Evolutionary conservation across 768 basidiomycete species (phyloP).

Genomic region (Pulveroboletus frians): DNA sequence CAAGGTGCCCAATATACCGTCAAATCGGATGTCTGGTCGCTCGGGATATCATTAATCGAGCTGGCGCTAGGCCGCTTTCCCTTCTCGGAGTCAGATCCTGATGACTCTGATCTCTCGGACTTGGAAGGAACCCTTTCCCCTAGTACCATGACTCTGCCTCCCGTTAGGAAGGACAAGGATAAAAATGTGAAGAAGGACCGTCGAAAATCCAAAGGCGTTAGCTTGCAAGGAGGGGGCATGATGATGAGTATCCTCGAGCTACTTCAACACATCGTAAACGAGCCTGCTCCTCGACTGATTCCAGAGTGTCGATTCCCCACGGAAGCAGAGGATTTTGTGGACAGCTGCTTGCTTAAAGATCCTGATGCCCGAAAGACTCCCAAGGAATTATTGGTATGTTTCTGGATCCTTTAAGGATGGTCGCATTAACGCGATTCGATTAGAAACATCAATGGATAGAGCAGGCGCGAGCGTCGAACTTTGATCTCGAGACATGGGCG

Average conservation of each 20-base stretch:
- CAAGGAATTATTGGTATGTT: slow-evolving; percentile 71
- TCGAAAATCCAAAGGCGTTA: slow-evolving; percentile 88
- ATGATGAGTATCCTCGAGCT: slow-evolving; percentile 98
- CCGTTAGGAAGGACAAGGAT: slow-evolving; percentile 34
- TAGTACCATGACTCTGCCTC: slow-evolving; percentile 44
- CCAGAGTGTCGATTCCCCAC: slow-evolving; percentile 67
- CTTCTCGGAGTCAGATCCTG: slow-evolving; percentile 76
- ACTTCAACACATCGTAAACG: slow-evolving; percentile 97
- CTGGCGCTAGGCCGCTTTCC: slow-evolving; percentile 96
- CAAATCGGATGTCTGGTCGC: slow-evolving; percentile 98
- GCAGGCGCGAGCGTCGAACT: slow-evolving; percentile 48
- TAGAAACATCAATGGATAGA: slow-evolving; percentile 77
- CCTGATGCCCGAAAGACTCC: slow-evolving; percentile 79
- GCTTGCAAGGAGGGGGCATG: slow-evolving; percentile 90
- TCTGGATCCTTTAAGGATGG: neutral
- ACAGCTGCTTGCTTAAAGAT: slow-evolving; percentile 88
- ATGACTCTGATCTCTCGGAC: slow-evolving; percentile 74
- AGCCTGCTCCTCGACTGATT: slow-evolving; percentile 86
- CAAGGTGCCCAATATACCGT: slow-evolving; percentile 98
- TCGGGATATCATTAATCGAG: slow-evolving; percentile 95
- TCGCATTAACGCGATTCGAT: slow-evolving; percentile 7
- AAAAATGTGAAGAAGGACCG: slow-evolving; percentile 66
- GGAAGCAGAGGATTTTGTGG: slow-evolving; percentile 80
- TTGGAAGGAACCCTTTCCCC: slow-evolving; percentile 80
- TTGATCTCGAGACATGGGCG: slow-evolving; percentile 80